Conservation (phyloP, 495 filamentous ascomycete species). For the Penicillium fimorum region DNA sequence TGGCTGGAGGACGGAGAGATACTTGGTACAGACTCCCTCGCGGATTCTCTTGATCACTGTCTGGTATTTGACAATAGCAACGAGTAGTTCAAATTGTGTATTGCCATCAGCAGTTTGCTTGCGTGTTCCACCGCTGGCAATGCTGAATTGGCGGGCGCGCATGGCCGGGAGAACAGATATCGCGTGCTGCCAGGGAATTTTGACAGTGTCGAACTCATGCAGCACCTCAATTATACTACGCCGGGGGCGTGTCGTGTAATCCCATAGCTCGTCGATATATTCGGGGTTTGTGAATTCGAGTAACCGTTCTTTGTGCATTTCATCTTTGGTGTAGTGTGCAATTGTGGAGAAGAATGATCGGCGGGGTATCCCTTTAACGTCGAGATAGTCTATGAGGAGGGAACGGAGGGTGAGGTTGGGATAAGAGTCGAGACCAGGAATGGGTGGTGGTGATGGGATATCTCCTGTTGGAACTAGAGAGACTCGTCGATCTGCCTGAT, state of each 20-base stretch:
- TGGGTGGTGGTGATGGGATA: constrained; percentile 39
- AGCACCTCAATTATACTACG: constrained; percentile 89
- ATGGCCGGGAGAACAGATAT: constrained; percentile 71
- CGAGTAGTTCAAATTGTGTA: constrained; percentile 68
- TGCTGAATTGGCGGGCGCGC: constrained; percentile 80
- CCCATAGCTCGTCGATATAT: constrained; percentile 85
- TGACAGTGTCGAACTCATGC: constrained; percentile 81
- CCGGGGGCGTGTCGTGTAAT: constrained; percentile 90
- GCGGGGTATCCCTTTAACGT: constrained; percentile 84
- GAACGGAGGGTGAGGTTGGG: constrained; percentile 64
- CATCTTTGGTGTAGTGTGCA: constrained; percentile 67
- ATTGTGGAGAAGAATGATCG: constrained; percentile 79
- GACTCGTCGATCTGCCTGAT: constrained; percentile 65
- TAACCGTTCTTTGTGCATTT: constrained; percentile 75
- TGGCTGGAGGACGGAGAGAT: constrained; percentile 61
- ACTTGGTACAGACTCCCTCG: constrained; percentile 87
- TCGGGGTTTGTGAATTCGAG: constrained; percentile 74
- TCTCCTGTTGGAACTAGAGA: constrained; percentile 37
- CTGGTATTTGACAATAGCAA: constrained; percentile 89
- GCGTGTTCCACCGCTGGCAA: constrained; percentile 68
- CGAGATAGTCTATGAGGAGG: constrained; percentile 77
- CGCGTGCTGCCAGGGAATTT: constrained; percentile 72
- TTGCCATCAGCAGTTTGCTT: constrained; percentile 39
- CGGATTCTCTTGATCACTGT: constrained; percentile 84
- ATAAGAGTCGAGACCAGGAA: constrained; percentile 41